phyloP scores from a whole-genome alignment of 2,329 filamentous ascomycete species.

The Neonectria magnoliae region DNA sequence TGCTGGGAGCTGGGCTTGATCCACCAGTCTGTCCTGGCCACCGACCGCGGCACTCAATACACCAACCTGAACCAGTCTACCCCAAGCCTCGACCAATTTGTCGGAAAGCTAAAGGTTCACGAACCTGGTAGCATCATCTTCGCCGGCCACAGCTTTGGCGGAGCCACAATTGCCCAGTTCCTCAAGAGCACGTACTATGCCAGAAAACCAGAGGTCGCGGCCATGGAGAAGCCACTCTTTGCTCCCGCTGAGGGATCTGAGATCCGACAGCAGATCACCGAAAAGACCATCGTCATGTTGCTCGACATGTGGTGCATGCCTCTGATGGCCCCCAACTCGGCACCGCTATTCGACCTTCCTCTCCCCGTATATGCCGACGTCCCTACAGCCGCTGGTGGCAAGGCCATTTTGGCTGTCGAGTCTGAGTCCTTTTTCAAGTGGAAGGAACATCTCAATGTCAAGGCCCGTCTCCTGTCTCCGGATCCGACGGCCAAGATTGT shows the following conservation, averaged over 20 bases:
- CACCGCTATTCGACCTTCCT: conserved; percentile 75
- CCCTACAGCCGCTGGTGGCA: conserved; percentile 62
- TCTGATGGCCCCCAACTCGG: conserved; percentile 69
- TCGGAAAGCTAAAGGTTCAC: conserved; percentile 71
- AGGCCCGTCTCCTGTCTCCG: conserved; percentile 71
- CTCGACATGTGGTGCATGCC: conserved; percentile 87
- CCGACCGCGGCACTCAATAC: conserved; percentile 66
- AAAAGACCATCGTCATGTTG: conserved; percentile 71
- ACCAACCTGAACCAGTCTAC: conserved; percentile 65
- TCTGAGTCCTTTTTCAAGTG: conserved; percentile 84
- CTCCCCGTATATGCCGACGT: conserved; percentile 72
- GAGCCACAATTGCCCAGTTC: conserved; percentile 77
- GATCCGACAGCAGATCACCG: conserved; percentile 73
- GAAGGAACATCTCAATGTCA: conserved; percentile 75
- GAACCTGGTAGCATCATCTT: conserved; percentile 78
- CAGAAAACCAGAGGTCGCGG: conserved; percentile 54
- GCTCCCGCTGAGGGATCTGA: conserved; percentile 63
- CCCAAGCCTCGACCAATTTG: conserved; percentile 66
- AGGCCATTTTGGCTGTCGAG: conserved; percentile 74
- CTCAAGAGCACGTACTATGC: conserved; percentile 82
- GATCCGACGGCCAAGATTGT: conserved; percentile 58
- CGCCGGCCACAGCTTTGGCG: conserved; percentile 84
- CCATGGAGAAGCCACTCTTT: conserved; percentile 69
- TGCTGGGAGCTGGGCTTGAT: conserved; percentile 81
- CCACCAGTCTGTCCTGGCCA: conserved; percentile 72